Evolutionary conservation across 805 yeast genomes (phyloP).

Genomic region (Cyberlindnera maritima): DNA sequence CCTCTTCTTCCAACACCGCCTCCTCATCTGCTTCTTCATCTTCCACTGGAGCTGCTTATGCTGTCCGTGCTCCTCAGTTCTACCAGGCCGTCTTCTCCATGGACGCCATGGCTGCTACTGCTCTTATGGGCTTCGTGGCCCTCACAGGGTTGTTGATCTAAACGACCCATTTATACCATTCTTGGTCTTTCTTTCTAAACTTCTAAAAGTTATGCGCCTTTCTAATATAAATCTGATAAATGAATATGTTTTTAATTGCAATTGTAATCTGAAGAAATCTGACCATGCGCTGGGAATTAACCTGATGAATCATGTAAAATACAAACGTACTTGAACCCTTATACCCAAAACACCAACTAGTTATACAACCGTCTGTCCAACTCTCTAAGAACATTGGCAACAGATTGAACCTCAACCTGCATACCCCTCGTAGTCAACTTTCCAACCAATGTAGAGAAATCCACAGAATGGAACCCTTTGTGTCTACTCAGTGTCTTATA

Average conservation of each 20-base stretch:
- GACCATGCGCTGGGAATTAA: not conserved
- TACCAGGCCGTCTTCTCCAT: slow-evolving; percentile 16
- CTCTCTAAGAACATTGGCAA: slow-evolving; percentile 80
- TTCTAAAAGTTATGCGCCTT: too few relatives aligned
- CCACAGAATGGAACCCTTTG: slow-evolving; percentile 69
- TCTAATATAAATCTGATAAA: too few relatives aligned
- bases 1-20: slow-evolving; percentile 23
- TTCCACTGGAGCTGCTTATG: slow-evolving; percentile 11
- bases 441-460: slow-evolving; percentile 70
- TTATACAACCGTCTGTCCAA: slow-evolving; percentile 51
- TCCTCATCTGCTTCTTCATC: slow-evolving; percentile 24
- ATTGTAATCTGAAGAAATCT: too few relatives aligned
- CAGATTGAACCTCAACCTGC: slow-evolving; percentile 90
- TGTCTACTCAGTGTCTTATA: slow-evolving; percentile 84
- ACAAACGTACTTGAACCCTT: not conserved
- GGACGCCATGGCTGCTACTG: slow-evolving; percentile 14
- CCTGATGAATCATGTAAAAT: not conserved
- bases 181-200: too few relatives aligned
- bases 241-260: too few relatives aligned
- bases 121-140: not conserved
- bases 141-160: slow-evolving; percentile 7
- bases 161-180: too few relatives aligned
- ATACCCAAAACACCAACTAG: slow-evolving; percentile 1
- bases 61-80: slow-evolving; percentile 19
- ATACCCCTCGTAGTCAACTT: slow-evolving; percentile 77